Conservation (phyloP, 1,139 yeast species). For the Geotrichum candidum region DNA sequence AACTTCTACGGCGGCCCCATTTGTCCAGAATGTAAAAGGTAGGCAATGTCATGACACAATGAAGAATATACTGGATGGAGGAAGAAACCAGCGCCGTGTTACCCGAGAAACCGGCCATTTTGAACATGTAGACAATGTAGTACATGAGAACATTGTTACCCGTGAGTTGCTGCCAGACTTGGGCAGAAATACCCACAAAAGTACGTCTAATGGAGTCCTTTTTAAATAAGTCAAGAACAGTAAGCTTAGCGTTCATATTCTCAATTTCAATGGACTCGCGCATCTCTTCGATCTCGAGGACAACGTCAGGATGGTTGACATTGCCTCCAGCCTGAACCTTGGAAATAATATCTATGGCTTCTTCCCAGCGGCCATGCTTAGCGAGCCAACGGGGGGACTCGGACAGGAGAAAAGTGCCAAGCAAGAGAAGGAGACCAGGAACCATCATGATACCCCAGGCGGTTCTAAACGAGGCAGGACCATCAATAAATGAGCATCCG, state of each 20-base stretch:
- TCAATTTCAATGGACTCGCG: conserved; percentile 41
- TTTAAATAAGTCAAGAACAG: conserved; percentile 45
- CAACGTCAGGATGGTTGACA: conserved; percentile 47
- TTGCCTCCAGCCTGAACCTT: conserved; percentile 51
- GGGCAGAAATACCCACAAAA: conserved; percentile 50
- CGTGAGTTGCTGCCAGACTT: conserved; percentile 66
- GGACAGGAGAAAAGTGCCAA: conserved; percentile 49
- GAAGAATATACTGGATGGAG: conserved; percentile 52
- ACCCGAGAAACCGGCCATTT: conserved; percentile 37
- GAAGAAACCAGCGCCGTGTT: conserved; percentile 43
- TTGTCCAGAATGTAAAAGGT: conserved; percentile 45
- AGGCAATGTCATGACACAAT: conserved; percentile 40
- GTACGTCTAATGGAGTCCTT: conserved; percentile 48
- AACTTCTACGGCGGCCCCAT: conserved; percentile 49
- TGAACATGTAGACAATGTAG: conserved; percentile 37
- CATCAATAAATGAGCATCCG: conserved; percentile 49
- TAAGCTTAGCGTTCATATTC: conserved; percentile 21
- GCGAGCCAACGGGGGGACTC: conserved; percentile 77
- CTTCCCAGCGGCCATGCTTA: conserved; percentile 58
- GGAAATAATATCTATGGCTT: conserved; percentile 50
- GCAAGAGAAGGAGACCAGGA: conserved; percentile 51
- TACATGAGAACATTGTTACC: conserved; percentile 64
- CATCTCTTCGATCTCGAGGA: conserved; percentile 54
- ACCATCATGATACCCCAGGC: conserved; percentile 65
- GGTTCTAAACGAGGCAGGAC: conserved; percentile 52